Evolutionary conservation across 192 early-diverging fungal genomes (phyloP), one percentile per base, ranked within the genome.

Genomic region (Borealophlyctis nickersoniae): DNA sequence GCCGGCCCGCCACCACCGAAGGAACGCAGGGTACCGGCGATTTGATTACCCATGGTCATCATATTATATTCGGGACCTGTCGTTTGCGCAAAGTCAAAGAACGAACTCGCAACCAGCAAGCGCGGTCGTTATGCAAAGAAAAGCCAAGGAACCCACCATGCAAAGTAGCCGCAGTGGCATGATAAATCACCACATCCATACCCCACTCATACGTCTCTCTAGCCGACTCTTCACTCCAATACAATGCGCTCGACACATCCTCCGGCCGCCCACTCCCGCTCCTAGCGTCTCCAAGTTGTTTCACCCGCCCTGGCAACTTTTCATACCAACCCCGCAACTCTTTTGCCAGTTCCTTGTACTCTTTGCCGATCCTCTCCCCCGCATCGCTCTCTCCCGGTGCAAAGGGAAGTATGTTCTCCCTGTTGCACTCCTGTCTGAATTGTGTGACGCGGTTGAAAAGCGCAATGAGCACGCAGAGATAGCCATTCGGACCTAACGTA

Each of bases 131-230:
- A n/a, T n/a, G n/a, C 9, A 19, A 45, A 45, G 39, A 45, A 45
- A 7, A 45, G 19, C 39, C 39, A n/a, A n/a, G n/a, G n/a, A 48
- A 26, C 57, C 14, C 33, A 58, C 60, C 67, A 22, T 69, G 67
- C 4, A 69, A 52, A 2, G 67, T 69, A 16, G 60, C 67, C 5
- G 31, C 31, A 27, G 56, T 63, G 14, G 60, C 60, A 33, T 69
- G 67, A 34, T 48, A 69, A 31, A 57, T 69, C 14, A 63, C 60
- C 52, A 69, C 32, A 22, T 58, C 60, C 36, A 69, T 69, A 9
- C 60, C 56, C 67, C 67, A 69, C 28, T 69, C 67, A 50, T 69
- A 69, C 23, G 67, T 69, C 60, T 69, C 67, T n/a, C 31, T 28
- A 22, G 57, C 33, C 67, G 60, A 69, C 51, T 57, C 60, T 2